Evolutionary conservation across 345 rosid genomes (phyloP).

Genomic region (Lepidium africanum): DNA sequence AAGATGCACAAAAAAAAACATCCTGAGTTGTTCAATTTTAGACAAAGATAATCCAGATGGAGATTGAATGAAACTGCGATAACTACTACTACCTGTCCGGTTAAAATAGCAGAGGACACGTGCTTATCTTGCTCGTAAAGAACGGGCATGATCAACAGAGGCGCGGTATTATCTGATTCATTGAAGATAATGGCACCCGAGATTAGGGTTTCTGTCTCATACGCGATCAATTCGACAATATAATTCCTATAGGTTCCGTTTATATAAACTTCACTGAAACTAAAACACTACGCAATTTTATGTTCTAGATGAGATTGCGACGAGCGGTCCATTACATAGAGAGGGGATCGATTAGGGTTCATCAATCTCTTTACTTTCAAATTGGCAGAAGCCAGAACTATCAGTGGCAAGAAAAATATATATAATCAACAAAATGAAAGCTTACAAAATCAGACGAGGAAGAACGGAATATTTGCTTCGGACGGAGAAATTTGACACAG

Average conservation of each 20-base stretch:
- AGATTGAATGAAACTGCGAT: neutral
- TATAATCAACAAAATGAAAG: neutral
- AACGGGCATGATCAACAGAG: conserved; percentile 19
- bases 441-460: conserved; percentile 11
- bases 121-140: conserved; percentile 62
- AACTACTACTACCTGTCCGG: neutral
- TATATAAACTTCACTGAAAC: neutral
- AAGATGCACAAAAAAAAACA: neutral
- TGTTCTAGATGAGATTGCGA: neutral
- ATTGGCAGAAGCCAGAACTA: neutral
- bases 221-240: neutral
- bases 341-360: conserved; percentile 7
- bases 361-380: neutral
- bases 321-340: neutral
- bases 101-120: conserved; percentile 38
- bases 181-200: neutral
- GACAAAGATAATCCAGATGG: neutral
- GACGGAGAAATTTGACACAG: neutral
- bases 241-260: neutral
- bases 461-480: neutral
- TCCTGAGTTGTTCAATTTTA: neutral
- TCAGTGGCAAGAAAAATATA: neutral
- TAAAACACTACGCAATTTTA: neutral
- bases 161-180: conserved; percentile 8
- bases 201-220: conserved; percentile 9